Percentiles rank a stretch among this genome's conserved stretches.
These are phyloP conservation scores for Cutaneotrichosporon mucoides DNA, from an alignment of 1,284 basidiomycete species.

Conservation along the genomic window DNA sequence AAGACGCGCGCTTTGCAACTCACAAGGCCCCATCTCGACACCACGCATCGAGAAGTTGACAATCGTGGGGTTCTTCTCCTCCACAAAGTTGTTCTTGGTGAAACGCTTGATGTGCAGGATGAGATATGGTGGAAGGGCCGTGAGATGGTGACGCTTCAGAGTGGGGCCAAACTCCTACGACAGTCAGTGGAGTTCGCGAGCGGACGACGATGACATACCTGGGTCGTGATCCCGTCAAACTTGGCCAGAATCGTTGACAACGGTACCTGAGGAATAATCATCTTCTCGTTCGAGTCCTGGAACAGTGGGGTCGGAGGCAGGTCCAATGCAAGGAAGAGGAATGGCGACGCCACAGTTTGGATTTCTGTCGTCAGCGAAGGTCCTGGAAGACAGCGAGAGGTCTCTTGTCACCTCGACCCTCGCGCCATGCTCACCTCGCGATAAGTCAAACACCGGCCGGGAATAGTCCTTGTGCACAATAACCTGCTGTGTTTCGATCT, in stretches of 20 bases:
- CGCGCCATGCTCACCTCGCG: constrained; percentile 62
- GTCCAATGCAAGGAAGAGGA: constrained; percentile 92
- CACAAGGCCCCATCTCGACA: constrained; percentile 75
- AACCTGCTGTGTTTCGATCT: constrained; percentile 90
- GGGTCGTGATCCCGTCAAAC: constrained; percentile 86
- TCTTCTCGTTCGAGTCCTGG: constrained; percentile 91
- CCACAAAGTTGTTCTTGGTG: constrained; percentile 96
- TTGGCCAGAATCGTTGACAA: constrained; percentile 89
- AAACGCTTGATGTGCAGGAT: constrained; percentile 96
- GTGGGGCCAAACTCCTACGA: constrained; percentile 71
- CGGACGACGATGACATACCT: constrained; percentile 34
- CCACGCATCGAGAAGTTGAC: constrained; percentile 94
- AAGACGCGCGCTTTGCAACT: too few relatives aligned
- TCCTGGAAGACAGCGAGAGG: not conserved
- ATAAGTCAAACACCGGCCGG: constrained; percentile 84
- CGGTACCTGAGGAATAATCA: constrained; percentile 96
- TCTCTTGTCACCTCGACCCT: too few relatives aligned
- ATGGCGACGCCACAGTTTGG: constrained; percentile 79
- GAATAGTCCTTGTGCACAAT: constrained; percentile 70
- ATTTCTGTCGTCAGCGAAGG: constrained; percentile 59
- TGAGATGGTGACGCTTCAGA: constrained; percentile 82
- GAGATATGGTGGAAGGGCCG: constrained; percentile 81
- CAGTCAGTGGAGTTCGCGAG: too few relatives aligned
- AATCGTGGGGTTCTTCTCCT: constrained; percentile 98
- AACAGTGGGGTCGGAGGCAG: constrained; percentile 94